Base-by-base conservation (phyloP, 1,284 basidiomycete genomes). In the Heterobasidion parviporum region DNA sequence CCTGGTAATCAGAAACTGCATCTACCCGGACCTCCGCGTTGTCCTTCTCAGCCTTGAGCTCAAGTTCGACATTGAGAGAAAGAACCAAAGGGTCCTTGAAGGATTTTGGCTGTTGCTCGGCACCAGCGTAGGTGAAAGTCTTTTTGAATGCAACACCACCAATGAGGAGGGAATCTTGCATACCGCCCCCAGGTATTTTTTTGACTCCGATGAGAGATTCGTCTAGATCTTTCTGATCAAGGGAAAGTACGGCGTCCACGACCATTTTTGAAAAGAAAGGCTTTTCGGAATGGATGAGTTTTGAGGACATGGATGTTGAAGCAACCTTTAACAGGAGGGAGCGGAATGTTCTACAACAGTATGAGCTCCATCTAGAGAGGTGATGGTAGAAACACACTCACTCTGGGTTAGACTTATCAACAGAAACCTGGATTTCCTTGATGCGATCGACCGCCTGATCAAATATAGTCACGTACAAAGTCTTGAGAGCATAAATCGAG, bases 231-330 rank as follows among this genome's bases (percentile, higher is more conserved):
- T 90, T 81, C 67, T 92, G 94, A 74, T 99, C 94, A 49, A 99
- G 79, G 57, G 85, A 92, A 61, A 87, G 82, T 48, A 99, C 94
- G 45, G 97, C 94, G 67, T 99, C 92, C 50, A 99, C 97, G 56
- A 98, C 97, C 95, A 99, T 99, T 62, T 92, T 86, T 35, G 94
- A 90, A 78, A 99, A 99, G 78, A 99, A 99, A 4, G 96, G 95
- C 67, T 97, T 98, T 75, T 98, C 94, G 44, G 94, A 94, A 70
- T 98, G 95, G 64, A 99, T 98, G 60, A 99, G 84, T 75, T 99
- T 99, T 60, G 95, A 98, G 18, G 96, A 98, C 96, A 99, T 98
- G 45, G 95, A 96, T 7, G 97, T 99, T 33, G 94, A 89, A 44
- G 97, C 97, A 71, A 94, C 97, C 77, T 98, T 96, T 64, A 98